Evolutionary conservation across 2,329 filamentous ascomycete species (phyloP).

Genomic region (Harringtonia aguacate): DNA sequence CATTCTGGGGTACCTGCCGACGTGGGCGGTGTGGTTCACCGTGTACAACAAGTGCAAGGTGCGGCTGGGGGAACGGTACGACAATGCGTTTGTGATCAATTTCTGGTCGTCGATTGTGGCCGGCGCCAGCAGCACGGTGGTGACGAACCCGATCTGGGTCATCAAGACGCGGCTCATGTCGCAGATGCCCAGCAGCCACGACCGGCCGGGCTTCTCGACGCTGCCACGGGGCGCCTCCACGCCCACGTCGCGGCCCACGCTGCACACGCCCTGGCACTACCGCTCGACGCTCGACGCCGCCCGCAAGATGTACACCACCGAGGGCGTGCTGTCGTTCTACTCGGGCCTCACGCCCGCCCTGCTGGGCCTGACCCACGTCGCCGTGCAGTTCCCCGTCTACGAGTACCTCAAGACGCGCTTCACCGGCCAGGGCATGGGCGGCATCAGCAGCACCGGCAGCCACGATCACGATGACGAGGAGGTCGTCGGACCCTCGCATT

Average conservation of each 20-base stretch:
- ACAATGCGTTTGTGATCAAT: conserved; percentile 67
- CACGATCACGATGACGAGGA: conserved; percentile 20
- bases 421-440: conserved; percentile 81
- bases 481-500: conserved; percentile 54
- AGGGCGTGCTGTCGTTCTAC: conserved; percentile 87
- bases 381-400: conserved; percentile 93
- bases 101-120: conserved; percentile 86
- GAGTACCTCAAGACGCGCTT: conserved; percentile 87
- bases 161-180: conserved; percentile 99
- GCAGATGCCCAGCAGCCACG: conserved; percentile 46
- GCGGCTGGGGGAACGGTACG: conserved; percentile 56
- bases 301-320: conserved; percentile 86
- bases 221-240: conserved; percentile 41
- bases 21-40: conserved; percentile 96
- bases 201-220: conserved; percentile 32
- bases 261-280: conserved; percentile 81
- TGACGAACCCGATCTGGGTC: conserved; percentile 98
- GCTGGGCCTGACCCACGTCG: conserved; percentile 85
- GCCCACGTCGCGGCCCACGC: conserved; percentile 41
- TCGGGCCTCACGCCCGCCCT: conserved; percentile 88
- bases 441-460: conserved; percentile 15
- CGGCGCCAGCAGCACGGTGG: conserved; percentile 84
- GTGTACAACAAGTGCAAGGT: conserved; percentile 87
- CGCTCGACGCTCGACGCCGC: conserved; percentile 81
- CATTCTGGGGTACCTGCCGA: conserved; percentile 88